A percentile compares a stretch with the other conserved stretches of the same genome.
Evolutionary conservation across 805 yeast species (phyloP).

Genomic region (Pichia phayaonensis): DNA sequence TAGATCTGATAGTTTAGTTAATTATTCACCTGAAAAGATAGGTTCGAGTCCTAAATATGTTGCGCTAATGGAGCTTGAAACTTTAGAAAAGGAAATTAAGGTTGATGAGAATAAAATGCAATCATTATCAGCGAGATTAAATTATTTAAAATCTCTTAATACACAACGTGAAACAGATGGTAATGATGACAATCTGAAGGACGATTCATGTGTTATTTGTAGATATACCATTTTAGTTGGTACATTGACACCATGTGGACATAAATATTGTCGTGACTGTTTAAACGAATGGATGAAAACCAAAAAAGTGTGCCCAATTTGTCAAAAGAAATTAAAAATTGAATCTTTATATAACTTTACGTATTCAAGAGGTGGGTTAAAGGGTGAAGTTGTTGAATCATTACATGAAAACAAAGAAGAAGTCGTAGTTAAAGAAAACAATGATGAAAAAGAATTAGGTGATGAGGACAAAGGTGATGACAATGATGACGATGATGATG

Average conservation of each 20-base stretch:
- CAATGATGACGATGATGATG: slow-evolving; percentile 4
- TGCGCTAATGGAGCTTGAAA: slow-evolving; percentile 15
- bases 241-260: slow-evolving; percentile 84
- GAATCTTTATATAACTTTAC: slow-evolving; percentile 65
- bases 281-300: slow-evolving; percentile 58
- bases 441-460: slow-evolving; percentile 11
- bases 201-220: slow-evolving; percentile 69
- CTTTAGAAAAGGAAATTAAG: slow-evolving; percentile 11
- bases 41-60: slow-evolving; percentile 15
- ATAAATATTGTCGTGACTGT: slow-evolving; percentile 80
- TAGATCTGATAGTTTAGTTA: slow-evolving; percentile 73
- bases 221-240: slow-evolving; percentile 64
- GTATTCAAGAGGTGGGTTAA: slow-evolving; percentile 43
- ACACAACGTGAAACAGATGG: slow-evolving; percentile 10
- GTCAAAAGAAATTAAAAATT: slow-evolving; percentile 46
- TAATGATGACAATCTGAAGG: slow-evolving; percentile 25
- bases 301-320: slow-evolving; percentile 67
- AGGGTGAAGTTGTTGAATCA: slow-evolving; percentile 35
- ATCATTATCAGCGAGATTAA: slow-evolving; percentile 32
- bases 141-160: slow-evolving; percentile 40
- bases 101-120: slow-evolving; percentile 9
- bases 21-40: slow-evolving; percentile 31
- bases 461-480: slow-evolving; percentile 5
- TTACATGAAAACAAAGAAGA: slow-evolving; percentile 3
- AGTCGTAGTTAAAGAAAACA: slow-evolving; percentile 18